phyloP scores from a whole-genome alignment of 202 grass and related monocot genomes.

The Zoysia matrella region DNA sequence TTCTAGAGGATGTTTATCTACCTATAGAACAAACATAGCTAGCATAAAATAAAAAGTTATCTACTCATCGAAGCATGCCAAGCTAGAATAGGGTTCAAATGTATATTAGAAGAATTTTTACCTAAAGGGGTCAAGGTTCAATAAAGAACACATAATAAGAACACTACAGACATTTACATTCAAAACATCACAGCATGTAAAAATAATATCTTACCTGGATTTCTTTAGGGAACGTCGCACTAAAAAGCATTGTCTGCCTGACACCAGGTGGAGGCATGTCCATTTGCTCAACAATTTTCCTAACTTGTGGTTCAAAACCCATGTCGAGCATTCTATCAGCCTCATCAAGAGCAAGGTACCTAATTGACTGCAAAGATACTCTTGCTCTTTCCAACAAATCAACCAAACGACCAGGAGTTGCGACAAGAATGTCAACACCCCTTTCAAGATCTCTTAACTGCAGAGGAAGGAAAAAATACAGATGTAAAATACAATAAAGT shows the following conservation, averaged over 20 bases:
- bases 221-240: constrained; percentile 76
- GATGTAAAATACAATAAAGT: neutral
- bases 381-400: constrained; percentile 80
- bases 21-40: neutral
- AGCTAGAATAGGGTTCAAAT: neutral
- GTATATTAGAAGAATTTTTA: constrained; percentile 3
- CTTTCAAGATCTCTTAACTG: constrained; percentile 85
- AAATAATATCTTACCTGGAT: constrained; percentile 62
- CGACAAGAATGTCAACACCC: constrained; percentile 90
- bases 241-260: constrained; percentile 83
- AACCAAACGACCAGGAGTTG: constrained; percentile 85
- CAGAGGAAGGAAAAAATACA: neutral
- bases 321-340: constrained; percentile 92
- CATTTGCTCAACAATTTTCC: constrained; percentile 90
- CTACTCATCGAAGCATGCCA: neutral
- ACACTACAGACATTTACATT: neutral
- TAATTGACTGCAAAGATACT: constrained; percentile 75
- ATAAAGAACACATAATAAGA: neutral
- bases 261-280: constrained; percentile 71
- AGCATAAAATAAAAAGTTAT: neutral
- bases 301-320: constrained; percentile 90
- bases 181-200: neutral
- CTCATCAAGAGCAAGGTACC: constrained; percentile 79
- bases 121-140: neutral
- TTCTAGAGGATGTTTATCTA: constrained; percentile 21